phyloP scores from a whole-genome alignment of 495 filamentous ascomycete species.

The Xylaria cubensis region DNA sequence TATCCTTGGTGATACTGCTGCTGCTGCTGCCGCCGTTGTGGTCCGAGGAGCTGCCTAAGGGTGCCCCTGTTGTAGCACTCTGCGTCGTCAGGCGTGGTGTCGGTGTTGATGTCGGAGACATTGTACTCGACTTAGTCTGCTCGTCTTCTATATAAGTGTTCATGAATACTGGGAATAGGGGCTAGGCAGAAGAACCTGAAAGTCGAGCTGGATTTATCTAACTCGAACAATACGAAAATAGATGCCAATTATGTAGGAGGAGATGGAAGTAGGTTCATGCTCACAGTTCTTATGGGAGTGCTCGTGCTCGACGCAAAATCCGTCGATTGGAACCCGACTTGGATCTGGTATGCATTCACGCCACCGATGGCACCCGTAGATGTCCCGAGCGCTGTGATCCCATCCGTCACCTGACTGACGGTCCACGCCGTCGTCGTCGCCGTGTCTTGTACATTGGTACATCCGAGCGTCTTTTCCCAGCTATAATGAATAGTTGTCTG shows the following conservation, averaged over 20 bases:
- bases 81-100: not conserved
- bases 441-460: not conserved
- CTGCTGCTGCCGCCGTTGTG: not conserved
- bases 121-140: not conserved
- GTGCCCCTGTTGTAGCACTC: not conserved
- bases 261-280: not conserved
- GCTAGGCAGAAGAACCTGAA: not conserved
- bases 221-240: not conserved
- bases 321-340: conserved; percentile 22
- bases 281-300: conserved; percentile 7
- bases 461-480: conserved; percentile 22
- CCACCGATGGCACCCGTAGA: not conserved
- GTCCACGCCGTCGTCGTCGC: conserved; percentile 23
- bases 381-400: not conserved
- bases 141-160: not conserved
- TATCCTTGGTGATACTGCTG: not conserved
- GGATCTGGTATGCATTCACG: conserved; percentile 20
- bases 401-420: conserved; percentile 11
- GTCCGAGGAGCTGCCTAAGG: not conserved
- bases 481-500: not conserved
- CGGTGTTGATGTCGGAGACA: not conserved
- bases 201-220: not conserved
- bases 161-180: not conserved
- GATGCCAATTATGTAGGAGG: not conserved
- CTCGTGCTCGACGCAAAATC: conserved; percentile 14